These are phyloP conservation scores for Otatea glauca DNA, from an alignment of 176 grass and related monocot species.

Conservation along the genomic window DNA sequence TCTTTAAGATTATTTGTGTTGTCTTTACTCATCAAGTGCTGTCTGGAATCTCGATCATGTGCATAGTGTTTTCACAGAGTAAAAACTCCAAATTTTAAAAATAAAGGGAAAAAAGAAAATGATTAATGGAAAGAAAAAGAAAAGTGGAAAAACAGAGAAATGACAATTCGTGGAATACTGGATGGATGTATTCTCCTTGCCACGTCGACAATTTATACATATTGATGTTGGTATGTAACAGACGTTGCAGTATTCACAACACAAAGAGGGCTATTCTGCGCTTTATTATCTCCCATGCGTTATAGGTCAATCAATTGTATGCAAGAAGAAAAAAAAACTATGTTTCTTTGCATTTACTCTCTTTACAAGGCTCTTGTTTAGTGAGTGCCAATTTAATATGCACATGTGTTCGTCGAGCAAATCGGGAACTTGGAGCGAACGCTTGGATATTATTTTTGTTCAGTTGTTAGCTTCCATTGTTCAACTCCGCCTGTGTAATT, in stretches of 20 bases:
- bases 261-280: background rate
- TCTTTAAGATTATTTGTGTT: background rate
- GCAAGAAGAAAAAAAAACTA: background rate
- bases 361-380: background rate
- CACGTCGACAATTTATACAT: background rate
- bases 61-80: background rate
- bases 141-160: background rate
- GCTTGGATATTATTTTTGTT: background rate
- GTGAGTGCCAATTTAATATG: background rate
- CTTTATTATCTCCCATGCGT: background rate
- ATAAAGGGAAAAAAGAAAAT: background rate
- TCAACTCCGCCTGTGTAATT: no score
- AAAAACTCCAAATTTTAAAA: background rate
- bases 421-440: constrained; percentile 12
- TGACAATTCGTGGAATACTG: background rate
- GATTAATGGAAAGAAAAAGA: background rate
- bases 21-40: background rate
- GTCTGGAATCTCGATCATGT: background rate
- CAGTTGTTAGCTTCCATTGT: background rate
- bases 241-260: constrained; percentile 10
- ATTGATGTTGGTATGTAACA: background rate
- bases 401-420: background rate
- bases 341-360: background rate
- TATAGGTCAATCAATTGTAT: background rate
- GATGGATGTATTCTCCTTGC: background rate